phyloP scores from a whole-genome alignment of 805 yeast species.

The Zygoascus flipseniorum region DNA sequence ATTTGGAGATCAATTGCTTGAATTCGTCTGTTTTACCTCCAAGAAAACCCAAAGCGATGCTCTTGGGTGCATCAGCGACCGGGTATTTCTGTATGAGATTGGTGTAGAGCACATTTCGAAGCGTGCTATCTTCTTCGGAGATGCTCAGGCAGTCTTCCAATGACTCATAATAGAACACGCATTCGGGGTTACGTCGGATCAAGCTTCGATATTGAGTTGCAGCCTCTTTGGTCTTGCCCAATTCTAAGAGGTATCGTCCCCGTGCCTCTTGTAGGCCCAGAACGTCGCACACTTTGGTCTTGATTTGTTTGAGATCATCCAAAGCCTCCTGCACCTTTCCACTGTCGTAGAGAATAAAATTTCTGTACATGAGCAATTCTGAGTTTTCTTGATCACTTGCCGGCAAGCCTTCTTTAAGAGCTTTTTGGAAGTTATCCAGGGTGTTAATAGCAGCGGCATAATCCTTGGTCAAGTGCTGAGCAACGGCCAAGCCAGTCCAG shows the following conservation, averaged over 20 bases:
- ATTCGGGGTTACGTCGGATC: conserved; percentile 80
- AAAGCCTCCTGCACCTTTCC: conserved; percentile 63
- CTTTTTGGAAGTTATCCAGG: conserved; percentile 63
- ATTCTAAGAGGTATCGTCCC: conserved; percentile 53
- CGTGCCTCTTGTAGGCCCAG: conserved; percentile 54
- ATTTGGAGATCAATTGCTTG: conserved; percentile 39
- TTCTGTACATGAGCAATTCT: conserved; percentile 71
- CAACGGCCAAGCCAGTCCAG: conserved; percentile 84
- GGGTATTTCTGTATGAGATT: conserved; percentile 68
- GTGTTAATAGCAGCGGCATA: conserved; percentile 61
- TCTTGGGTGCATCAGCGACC: conserved; percentile 68
- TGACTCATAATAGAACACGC: conserved; percentile 51
- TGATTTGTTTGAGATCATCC: conserved; percentile 46
- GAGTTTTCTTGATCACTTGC: conserved; percentile 56
- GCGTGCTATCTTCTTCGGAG: conserved; percentile 33
- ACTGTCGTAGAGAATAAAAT: conserved; percentile 49
- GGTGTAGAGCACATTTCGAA: conserved; percentile 52
- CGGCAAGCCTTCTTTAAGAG: conserved; percentile 60
- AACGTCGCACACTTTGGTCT: conserved; percentile 47
- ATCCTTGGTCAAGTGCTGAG: conserved; percentile 69
- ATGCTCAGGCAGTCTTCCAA: conserved; percentile 61
- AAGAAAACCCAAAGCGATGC: conserved; percentile 53
- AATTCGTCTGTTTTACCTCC: conserved; percentile 39
- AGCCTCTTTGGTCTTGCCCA: conserved; percentile 56
- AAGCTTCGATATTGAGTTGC: conserved; percentile 57